Evolutionary conservation across 73 alveolate species (phyloP).

Genomic region (Symbiodinium natans): DNA sequence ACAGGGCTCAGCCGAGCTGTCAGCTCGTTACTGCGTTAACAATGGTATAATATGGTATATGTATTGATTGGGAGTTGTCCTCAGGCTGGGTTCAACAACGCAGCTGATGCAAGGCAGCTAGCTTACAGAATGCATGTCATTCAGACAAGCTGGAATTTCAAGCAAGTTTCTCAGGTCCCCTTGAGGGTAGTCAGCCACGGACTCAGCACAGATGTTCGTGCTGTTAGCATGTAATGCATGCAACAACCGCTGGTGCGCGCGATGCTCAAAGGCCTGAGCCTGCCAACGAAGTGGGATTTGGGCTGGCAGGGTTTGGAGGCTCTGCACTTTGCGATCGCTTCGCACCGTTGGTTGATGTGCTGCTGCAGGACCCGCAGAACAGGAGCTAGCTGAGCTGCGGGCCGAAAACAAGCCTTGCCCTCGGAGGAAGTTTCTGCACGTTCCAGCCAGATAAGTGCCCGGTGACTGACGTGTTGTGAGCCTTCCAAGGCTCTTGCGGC

Average conservation of each 20-base stretch:
- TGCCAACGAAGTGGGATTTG: conserved; percentile 10
- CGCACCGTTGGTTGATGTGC: background rate
- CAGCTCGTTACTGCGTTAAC: background rate
- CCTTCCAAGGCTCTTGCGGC: background rate
- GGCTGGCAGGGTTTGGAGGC: conserved; percentile 10
- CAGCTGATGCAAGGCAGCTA: background rate
- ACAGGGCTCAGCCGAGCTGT: background rate
- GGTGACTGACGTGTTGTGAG: background rate
- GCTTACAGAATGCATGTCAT: too few relatives aligned
- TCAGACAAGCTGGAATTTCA: too few relatives aligned
- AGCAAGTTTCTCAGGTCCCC: background rate
- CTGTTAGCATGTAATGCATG: background rate
- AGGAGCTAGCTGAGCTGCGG: conserved; percentile 43
- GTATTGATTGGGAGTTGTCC: background rate
- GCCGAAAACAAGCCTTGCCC: conserved; percentile 54
- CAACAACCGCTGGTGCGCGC: too few relatives aligned
- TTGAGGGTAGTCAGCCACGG: background rate
- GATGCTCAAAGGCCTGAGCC: background rate
- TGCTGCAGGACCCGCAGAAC: conserved; percentile 44
- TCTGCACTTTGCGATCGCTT: background rate
- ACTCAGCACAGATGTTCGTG: background rate
- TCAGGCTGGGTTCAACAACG: background rate
- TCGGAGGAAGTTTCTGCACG: background rate
- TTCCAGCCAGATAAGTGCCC: background rate
- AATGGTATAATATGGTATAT: too few relatives aligned